Evolutionary conservation across 768 basidiomycete species (phyloP).

Genomic region (Porphyrellus cyaneotinctus): DNA sequence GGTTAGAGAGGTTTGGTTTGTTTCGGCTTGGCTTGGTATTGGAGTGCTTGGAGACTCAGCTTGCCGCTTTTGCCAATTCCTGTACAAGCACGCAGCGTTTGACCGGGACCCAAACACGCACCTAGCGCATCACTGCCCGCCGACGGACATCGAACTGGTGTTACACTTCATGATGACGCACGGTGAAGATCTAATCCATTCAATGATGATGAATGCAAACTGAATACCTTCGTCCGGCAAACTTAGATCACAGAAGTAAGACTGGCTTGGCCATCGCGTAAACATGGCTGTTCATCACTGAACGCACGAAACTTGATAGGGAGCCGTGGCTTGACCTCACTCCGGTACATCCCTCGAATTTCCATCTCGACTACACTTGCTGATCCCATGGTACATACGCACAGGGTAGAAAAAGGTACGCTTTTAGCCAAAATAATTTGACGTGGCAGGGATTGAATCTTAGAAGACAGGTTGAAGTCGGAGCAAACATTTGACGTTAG

Average conservation of each 20-base stretch:
- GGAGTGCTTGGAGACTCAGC: slow-evolving; percentile 1
- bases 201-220: neutral
- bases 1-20: slow-evolving; percentile 64
- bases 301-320: slow-evolving; percentile 6
- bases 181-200: slow-evolving; percentile 11
- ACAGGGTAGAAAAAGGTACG: slow-evolving; percentile 16
- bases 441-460: neutral
- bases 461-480: slow-evolving; percentile 8
- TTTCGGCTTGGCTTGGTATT: neutral
- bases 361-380: neutral
- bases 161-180: slow-evolving; percentile 9
- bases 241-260: slow-evolving; percentile 20
- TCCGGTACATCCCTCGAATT: slow-evolving; percentile 8
- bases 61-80: slow-evolving; percentile 19
- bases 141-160: neutral
- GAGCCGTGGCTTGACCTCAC: slow-evolving; percentile 4
- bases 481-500: slow-evolving; percentile 23
- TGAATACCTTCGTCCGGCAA: slow-evolving; percentile 1
- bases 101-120: no score
- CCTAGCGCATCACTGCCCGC: no score
- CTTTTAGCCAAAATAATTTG: neutral
- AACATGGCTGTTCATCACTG: neutral
- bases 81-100: neutral
- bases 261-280: neutral
- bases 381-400: neutral